phyloP scores from a whole-genome alignment of 306 rosid genomes.

The Cicer judaicum region DNA sequence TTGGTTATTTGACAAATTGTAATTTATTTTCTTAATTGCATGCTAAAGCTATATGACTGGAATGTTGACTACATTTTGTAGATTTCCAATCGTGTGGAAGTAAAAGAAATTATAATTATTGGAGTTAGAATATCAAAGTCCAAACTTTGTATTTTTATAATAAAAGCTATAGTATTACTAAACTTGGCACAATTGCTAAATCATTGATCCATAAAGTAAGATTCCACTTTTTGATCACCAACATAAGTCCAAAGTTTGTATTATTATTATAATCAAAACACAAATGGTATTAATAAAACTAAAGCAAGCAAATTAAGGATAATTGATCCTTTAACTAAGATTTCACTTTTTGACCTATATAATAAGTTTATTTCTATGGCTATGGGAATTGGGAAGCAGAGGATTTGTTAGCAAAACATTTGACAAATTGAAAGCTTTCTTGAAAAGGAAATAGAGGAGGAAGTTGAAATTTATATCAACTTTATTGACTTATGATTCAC shows the following conservation, averaged over 20 bases:
- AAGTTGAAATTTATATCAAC: slow-evolving; percentile 58
- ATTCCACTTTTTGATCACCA: slow-evolving; percentile 23
- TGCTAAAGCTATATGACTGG: slow-evolving; percentile 44
- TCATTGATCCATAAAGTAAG: slow-evolving; percentile 22
- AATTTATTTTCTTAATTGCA: slow-evolving; percentile 40
- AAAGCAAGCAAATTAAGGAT: slow-evolving; percentile 23
- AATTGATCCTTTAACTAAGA: not conserved
- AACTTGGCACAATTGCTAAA: not conserved
- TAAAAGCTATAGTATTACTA: not conserved
- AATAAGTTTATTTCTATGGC: slow-evolving; percentile 10
- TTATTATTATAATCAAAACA: slow-evolving; percentile 5
- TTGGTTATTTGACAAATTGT: slow-evolving; percentile 44
- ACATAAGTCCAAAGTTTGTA: slow-evolving; percentile 26
- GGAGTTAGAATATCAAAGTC: not conserved
- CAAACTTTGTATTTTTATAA: not conserved
- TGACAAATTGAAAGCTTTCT: slow-evolving; percentile 51
- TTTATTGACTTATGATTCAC: slow-evolving; percentile 56
- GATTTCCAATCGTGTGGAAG: slow-evolving; percentile 37
- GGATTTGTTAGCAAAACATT: slow-evolving; percentile 48
- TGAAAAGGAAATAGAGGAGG: slow-evolving; percentile 38
- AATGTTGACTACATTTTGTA: slow-evolving; percentile 47
- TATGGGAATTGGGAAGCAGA: slow-evolving; percentile 25
- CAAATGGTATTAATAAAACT: not conserved
- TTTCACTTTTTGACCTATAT: slow-evolving; percentile 45
- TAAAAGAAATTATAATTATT: slow-evolving; percentile 28